Evolutionary conservation across 176 grass and related monocot species (phyloP).

Genomic region (Sorghum bicolor): DNA sequence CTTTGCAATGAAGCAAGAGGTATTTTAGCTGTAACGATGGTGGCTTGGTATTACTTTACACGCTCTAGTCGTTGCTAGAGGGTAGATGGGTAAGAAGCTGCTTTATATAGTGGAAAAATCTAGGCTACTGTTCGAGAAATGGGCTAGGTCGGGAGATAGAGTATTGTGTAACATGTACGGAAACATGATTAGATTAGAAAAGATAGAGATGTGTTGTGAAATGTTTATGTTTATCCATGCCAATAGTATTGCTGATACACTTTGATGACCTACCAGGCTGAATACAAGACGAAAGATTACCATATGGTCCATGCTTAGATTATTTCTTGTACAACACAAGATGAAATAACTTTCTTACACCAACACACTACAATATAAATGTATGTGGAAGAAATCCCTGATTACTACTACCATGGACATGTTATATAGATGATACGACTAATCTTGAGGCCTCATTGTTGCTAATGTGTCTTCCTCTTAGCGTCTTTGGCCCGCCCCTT

Average conservation of each 20-base stretch:
- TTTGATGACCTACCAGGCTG: not conserved
- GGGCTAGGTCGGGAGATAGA: not conserved
- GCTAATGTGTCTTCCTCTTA: conserved; percentile 26
- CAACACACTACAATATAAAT: not conserved
- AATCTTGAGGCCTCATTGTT: not conserved
- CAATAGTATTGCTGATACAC: not conserved
- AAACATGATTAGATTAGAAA: not conserved
- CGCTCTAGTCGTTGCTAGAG: not conserved
- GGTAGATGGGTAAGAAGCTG: not conserved
- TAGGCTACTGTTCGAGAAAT: not conserved
- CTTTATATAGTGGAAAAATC: not conserved
- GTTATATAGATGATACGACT: not conserved
- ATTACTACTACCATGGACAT: not conserved
- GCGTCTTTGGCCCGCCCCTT: conserved; percentile 38
- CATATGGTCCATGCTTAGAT: not conserved
- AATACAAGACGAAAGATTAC: not conserved
- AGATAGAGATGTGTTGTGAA: not conserved
- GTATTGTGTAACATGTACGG: not conserved
- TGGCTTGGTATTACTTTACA: not conserved
- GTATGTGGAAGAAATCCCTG: not conserved
- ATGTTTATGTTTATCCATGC: not conserved
- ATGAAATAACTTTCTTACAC: not conserved
- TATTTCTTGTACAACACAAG: not conserved
- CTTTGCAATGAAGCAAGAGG: not conserved
- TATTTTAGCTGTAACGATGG: not conserved